Base-by-base conservation (phyloP, 495 filamentous ascomycete species). In the Aspergillus heteromorphus region DNA sequence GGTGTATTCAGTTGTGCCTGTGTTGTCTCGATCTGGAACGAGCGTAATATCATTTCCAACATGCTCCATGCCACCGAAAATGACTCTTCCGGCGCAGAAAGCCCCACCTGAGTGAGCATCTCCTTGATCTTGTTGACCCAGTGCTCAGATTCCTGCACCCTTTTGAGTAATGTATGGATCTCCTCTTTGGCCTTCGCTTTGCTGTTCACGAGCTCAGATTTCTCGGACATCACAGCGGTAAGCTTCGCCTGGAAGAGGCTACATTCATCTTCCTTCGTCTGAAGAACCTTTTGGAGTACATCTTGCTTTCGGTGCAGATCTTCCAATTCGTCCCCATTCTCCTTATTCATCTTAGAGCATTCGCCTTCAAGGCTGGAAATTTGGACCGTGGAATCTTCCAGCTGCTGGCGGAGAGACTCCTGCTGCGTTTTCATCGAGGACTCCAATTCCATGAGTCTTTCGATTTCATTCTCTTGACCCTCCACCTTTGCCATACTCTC, bases 81-180 rank as follows among this genome's bases (percentile, higher is more conserved):
- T 13, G 61, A 31, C 17, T 62, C 57, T 0, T 60, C 47, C 6
- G 61, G 14, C 7, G 23, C 40, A 5, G 52, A 27, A 6, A 59
- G 48, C 14, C 51, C 45, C 13, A 59, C 30, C 9, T 52, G 58
- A 14, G 45, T 18, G 6, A 69, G 38, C 4, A 49, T 51, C 10
- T 65, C 58, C 47, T 53, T 59, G 16, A 66, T 63, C 13, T 43
- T 63, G 23, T 50, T 63, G 45, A 59, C 47, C 59, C 57, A 62
- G 9, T 43, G 11, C 47, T 71, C 68, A 10, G 64, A 65, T 23
- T 62, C 66, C 31, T 69, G 64, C 4, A 68, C 64, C 36, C 62
- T 56, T 18, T 54, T 56, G 51, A 63, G 59, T 2, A 71, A 54
- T 6, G 49, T 45, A 42, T 63, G 38, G 16, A 65, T 62, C 40